phyloP scores from a whole-genome alignment of 768 basidiomycete genomes.

The Neoboletus brunneissimus region DNA sequence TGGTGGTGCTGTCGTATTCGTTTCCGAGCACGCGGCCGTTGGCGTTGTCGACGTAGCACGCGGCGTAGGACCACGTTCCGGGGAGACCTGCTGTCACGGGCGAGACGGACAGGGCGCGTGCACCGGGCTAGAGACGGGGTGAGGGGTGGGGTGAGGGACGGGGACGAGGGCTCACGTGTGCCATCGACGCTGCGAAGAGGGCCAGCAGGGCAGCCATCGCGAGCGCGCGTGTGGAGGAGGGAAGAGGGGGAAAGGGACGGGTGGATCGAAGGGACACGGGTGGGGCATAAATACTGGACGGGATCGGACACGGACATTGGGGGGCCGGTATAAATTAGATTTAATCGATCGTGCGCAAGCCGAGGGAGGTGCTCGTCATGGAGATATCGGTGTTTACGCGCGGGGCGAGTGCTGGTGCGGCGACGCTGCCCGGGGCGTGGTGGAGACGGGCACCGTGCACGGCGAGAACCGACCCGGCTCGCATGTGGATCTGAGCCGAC shows the following conservation, averaged over 20 bases:
- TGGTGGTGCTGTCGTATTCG: constrained; percentile 36
- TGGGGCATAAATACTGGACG: not conserved
- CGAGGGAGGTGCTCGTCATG: too few relatives aligned
- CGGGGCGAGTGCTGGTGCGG: too few relatives aligned
- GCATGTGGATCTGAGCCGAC: too few relatives aligned
- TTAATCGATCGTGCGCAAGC: too few relatives aligned
- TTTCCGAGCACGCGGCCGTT: constrained; percentile 58
- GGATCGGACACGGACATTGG: too few relatives aligned
- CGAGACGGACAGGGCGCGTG: not conserved
- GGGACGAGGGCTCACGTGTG: not conserved
- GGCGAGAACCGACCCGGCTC: too few relatives aligned
- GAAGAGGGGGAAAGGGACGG: too few relatives aligned
- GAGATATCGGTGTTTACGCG: too few relatives aligned
- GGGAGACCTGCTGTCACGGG: constrained; percentile 55
- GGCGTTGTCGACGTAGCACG: constrained; percentile 72
- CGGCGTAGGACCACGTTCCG: constrained; percentile 54
- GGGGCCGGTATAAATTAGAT: too few relatives aligned
- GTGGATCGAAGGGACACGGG: not conserved
- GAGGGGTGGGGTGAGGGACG: not conserved
- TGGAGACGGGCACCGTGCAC: too few relatives aligned
- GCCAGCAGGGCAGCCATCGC: not conserved
- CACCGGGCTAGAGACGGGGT: not conserved
- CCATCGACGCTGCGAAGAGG: not conserved
- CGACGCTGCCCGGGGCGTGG: too few relatives aligned
- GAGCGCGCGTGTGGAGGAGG: too few relatives aligned